phyloP scores from a whole-genome alignment of 2,329 filamentous ascomycete species.

The Arthrobotrys megalospora region DNA sequence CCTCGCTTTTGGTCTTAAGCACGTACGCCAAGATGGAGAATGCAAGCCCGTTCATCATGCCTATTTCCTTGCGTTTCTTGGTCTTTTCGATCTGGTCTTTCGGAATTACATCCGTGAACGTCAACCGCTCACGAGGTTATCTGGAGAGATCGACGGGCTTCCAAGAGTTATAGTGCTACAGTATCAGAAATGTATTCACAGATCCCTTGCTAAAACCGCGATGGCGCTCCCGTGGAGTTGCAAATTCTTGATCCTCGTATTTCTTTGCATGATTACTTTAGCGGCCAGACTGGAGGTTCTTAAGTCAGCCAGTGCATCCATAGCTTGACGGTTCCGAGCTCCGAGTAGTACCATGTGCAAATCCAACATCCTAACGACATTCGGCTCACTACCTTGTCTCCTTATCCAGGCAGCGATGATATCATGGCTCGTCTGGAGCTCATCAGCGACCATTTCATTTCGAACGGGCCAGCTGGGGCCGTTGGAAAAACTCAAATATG shows the following conservation, averaged over 20 bases:
- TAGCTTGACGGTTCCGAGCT: conserved; percentile 37
- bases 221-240: conserved; percentile 14
- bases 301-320: background rate
- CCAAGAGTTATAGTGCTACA: conserved; percentile 4
- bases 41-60: conserved; percentile 10
- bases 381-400: conserved; percentile 26
- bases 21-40: conserved; percentile 30
- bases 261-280: conserved; percentile 35
- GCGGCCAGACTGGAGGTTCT: background rate
- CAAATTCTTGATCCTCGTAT: conserved; percentile 16
- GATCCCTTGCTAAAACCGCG: conserved; percentile 11
- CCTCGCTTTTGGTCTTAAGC: conserved; percentile 38
- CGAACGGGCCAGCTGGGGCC: background rate
- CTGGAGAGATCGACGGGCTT: conserved; percentile 12
- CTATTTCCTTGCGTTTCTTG: background rate
- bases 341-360: conserved; percentile 35
- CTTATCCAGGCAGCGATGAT: conserved; percentile 41
- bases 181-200: background rate
- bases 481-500: background rate
- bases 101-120: conserved; percentile 3
- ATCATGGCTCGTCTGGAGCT: conserved; percentile 27
- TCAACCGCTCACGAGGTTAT: conserved; percentile 22
- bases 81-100: conserved; percentile 13
- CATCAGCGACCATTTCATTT: conserved; percentile 1
- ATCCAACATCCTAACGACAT: conserved; percentile 25